Evolutionary conservation across 495 filamentous ascomycete species (phyloP).

Genomic region (Penicillium verhagenii): DNA sequence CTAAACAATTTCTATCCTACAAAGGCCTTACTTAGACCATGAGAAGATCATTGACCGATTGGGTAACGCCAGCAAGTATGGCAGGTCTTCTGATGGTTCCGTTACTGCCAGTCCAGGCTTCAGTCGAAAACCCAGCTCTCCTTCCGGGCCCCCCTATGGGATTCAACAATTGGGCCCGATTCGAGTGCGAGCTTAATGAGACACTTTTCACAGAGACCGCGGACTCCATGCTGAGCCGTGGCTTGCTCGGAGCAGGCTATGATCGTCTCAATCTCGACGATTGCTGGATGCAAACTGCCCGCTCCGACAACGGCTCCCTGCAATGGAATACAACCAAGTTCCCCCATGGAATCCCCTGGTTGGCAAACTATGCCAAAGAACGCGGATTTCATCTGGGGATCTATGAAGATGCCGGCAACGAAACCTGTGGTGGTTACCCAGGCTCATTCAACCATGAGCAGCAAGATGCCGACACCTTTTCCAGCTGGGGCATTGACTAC

Average conservation of each 20-base stretch:
- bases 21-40: slow-evolving; percentile 4
- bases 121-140: slow-evolving; percentile 16
- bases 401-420: slow-evolving; percentile 42
- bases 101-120: slow-evolving; percentile 16
- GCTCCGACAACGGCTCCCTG: slow-evolving; percentile 30
- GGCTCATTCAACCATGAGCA: slow-evolving; percentile 38
- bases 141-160: slow-evolving; percentile 44
- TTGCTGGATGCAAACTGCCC: slow-evolving; percentile 38
- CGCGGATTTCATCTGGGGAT: slow-evolving; percentile 40
- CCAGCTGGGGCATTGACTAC: slow-evolving; percentile 43
- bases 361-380: slow-evolving; percentile 29
- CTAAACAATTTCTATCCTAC: too few relatives aligned
- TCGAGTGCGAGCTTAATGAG: slow-evolving; percentile 43
- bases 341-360: slow-evolving; percentile 41
- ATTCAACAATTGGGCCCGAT: slow-evolving; percentile 47
- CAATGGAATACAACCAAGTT: slow-evolving; percentile 38
- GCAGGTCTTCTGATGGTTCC: slow-evolving; percentile 17
- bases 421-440: slow-evolving; percentile 41
- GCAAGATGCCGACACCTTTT: slow-evolving; percentile 37
- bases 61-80: slow-evolving; percentile 8
- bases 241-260: slow-evolving; percentile 39
- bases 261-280: slow-evolving; percentile 44
- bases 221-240: slow-evolving; percentile 35
- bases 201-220: slow-evolving; percentile 42
- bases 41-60: slow-evolving; percentile 2